A percentile compares a stretch with the other conserved stretches of the same genome.
These are phyloP conservation scores for Pseudonectria buxi DNA, from an alignment of 2,329 filamentous ascomycete genomes.

Conservation along the genomic window DNA sequence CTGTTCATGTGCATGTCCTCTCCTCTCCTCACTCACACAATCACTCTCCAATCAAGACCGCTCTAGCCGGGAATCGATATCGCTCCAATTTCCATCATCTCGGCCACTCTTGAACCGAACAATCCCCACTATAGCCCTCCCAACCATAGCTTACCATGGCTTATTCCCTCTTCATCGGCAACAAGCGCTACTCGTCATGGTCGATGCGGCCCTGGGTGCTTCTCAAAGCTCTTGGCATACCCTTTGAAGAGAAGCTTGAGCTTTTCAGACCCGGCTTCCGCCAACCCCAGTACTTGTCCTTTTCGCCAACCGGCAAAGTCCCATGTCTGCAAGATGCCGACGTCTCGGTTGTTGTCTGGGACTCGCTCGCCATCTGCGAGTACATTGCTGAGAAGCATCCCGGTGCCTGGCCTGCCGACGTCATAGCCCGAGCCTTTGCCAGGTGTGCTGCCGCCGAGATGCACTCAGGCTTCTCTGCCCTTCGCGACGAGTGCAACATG, in stretches of 20 bases:
- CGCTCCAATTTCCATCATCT: no score
- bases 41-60: no score
- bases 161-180: constrained; percentile 35
- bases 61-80: no score
- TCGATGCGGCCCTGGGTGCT: constrained; percentile 41
- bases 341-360: constrained; percentile 30
- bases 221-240: constrained; percentile 35
- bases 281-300: constrained; percentile 29
- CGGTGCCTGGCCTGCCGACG: constrained; percentile 34
- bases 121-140: no score
- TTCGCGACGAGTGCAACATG: constrained; percentile 37
- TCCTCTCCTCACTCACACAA: no score
- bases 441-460: constrained; percentile 39
- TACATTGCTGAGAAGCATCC: constrained; percentile 38
- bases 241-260: constrained; percentile 34
- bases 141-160: constrained; percentile 21
- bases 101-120: no score
- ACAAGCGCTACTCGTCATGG: constrained; percentile 41
- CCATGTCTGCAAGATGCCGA: constrained; percentile 32
- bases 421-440: constrained; percentile 35
- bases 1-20: no score
- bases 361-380: constrained; percentile 43
- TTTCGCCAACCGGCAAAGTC: constrained; percentile 37
- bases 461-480: constrained; percentile 36
- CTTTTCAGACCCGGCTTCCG: constrained; percentile 24